These are phyloP conservation scores for Rhizophagus clarus DNA, from an alignment of 192 early-diverging fungal species.

Conservation along the genomic window DNA sequence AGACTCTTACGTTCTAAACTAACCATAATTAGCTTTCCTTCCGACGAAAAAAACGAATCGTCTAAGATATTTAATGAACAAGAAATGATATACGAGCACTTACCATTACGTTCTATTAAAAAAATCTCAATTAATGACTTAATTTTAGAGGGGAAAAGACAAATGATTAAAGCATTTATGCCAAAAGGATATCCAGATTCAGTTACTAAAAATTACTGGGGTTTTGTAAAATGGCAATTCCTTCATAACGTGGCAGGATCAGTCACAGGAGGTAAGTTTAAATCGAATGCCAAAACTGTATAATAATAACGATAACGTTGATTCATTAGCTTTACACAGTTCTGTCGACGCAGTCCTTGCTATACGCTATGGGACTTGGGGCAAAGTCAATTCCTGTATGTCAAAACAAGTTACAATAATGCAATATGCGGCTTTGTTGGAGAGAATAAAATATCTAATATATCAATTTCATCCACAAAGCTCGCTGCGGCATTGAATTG, in stretches of 20 bases:
- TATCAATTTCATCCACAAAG: slow-evolving; percentile 14
- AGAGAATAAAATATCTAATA: not conserved
- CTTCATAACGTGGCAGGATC: slow-evolving; percentile 76
- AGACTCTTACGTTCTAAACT: slow-evolving; percentile 5
- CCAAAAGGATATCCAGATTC: slow-evolving; percentile 75
- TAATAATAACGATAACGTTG: not conserved
- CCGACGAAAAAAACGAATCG: not conserved
- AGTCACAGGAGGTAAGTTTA: slow-evolving; percentile 62
- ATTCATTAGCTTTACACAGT: slow-evolving; percentile 42
- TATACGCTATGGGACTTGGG: slow-evolving; percentile 82
- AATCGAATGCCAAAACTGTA: slow-evolving; percentile 4
- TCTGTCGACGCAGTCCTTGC: slow-evolving; percentile 82
- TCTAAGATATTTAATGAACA: not conserved
- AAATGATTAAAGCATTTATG: slow-evolving; percentile 58
- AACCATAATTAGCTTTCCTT: slow-evolving; percentile 2
- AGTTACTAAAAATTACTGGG: slow-evolving; percentile 72
- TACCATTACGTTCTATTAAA: not conserved
- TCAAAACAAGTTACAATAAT: not conserved
- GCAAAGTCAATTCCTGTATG: slow-evolving; percentile 64
- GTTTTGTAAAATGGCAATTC: slow-evolving; percentile 80
- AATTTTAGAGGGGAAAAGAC: slow-evolving; percentile 7
- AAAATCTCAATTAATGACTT: slow-evolving; percentile 6
- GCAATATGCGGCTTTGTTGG: not conserved
- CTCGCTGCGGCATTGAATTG: slow-evolving; percentile 86
- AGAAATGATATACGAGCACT: not conserved